Conservation (phyloP, 441 rosid genomes). For the Euphorbia schlechtendalii region DNA sequence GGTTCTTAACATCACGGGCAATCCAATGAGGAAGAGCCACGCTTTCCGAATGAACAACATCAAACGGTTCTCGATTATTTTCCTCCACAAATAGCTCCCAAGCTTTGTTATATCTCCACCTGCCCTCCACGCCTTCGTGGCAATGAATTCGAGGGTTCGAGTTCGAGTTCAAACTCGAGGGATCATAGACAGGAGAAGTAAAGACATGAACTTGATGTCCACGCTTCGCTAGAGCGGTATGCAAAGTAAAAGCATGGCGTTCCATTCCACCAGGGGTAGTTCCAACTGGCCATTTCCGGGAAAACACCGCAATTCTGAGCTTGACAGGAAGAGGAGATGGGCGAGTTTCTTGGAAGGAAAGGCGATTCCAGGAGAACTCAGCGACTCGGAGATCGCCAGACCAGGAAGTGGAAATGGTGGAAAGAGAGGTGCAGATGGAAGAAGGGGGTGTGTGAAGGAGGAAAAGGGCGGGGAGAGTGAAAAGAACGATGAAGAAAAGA, state of each 20-base stretch:
- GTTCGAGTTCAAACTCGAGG: neutral
- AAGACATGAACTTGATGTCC: conserved; percentile 81
- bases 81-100: conserved; percentile 74
- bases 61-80: conserved; percentile 45
- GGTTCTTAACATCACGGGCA: conserved; percentile 54
- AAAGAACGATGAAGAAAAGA: conserved; percentile 65
- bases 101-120: conserved; percentile 69
- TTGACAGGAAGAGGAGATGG: conserved; percentile 16
- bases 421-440: conserved; percentile 39
- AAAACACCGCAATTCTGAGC: conserved; percentile 74
- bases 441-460: conserved; percentile 48
- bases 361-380: conserved; percentile 70
- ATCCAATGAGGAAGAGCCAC: conserved; percentile 79
- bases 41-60: conserved; percentile 83
- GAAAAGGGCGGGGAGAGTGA: conserved; percentile 71
- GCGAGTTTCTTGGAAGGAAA: conserved; percentile 24
- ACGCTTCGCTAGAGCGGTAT: conserved; percentile 61
- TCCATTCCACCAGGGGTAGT: conserved; percentile 90
- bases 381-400: conserved; percentile 61
- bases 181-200: conserved; percentile 56
- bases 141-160: conserved; percentile 43
- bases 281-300: conserved; percentile 83
- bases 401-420: conserved; percentile 36
- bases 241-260: conserved; percentile 80
- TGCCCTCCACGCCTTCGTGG: conserved; percentile 71